Conservation (phyloP, 371 early-diverging fungal genomes). For the Paraphysoderma sedebokerense region DNA sequence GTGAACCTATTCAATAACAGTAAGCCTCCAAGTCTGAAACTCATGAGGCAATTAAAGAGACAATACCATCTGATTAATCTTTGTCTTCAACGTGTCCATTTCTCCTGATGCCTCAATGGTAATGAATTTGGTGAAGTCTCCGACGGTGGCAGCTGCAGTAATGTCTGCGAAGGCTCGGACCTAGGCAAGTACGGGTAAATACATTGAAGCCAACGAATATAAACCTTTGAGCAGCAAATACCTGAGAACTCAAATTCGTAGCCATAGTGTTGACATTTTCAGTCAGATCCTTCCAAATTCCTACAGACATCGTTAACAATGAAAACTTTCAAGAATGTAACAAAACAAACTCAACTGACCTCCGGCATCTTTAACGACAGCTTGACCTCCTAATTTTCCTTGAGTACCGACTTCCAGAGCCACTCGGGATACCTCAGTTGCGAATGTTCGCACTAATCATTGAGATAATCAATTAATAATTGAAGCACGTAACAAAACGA, state of each 20-base stretch:
- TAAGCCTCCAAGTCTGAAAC: no score
- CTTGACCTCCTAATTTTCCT: conserved; percentile 33
- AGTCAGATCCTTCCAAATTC: conserved; percentile 34
- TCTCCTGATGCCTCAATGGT: conserved; percentile 54
- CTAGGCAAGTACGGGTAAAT: no score
- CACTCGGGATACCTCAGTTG: conserved; percentile 44
- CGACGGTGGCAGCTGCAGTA: conserved; percentile 22
- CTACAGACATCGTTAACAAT: conserved; percentile 20
- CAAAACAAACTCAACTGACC: no score
- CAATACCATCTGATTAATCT: conserved; percentile 65
- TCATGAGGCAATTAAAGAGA: no score
- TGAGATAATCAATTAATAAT: background rate
- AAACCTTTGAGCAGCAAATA: no score
- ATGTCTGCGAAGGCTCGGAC: conserved; percentile 21
- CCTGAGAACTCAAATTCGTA: conserved; percentile 25
- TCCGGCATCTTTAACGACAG: conserved; percentile 35
- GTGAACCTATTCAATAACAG: no score
- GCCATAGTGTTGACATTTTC: conserved; percentile 38
- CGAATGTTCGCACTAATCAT: conserved; percentile 26
- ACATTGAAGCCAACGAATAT: no score
- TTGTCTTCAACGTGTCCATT: conserved; percentile 57
- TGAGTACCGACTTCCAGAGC: conserved; percentile 47
- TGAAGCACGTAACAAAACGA: no score
- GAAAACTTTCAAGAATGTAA: no score
- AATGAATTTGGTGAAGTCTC: conserved; percentile 42